Conservation (phyloP, 169 alveolate species). For the Plasmodium gonderi region DNA sequence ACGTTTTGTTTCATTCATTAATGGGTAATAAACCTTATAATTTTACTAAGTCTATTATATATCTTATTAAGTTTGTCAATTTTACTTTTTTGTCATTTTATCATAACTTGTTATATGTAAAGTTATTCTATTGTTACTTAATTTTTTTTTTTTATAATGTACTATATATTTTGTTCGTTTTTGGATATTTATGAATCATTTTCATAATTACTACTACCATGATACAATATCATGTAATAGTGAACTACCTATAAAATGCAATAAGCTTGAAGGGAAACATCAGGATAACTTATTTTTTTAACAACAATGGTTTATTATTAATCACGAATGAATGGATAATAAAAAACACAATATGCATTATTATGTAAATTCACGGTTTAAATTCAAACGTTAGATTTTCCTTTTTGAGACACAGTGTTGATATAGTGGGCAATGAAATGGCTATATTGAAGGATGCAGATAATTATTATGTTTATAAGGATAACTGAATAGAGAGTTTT, state of each 20-base stretch:
- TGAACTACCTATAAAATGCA: neutral
- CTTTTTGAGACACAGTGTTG: conserved; percentile 1
- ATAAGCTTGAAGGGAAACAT: neutral
- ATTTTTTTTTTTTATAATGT: no score
- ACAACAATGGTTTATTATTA: conserved; percentile 18
- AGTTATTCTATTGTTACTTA: neutral
- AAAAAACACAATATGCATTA: conserved; percentile 4
- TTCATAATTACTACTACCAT: neutral
- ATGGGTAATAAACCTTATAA: neutral
- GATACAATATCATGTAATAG: neutral
- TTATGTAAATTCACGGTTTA: conserved; percentile 2
- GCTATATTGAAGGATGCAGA: neutral
- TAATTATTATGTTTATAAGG: conserved; percentile 12
- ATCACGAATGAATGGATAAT: neutral
- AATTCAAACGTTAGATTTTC: neutral
- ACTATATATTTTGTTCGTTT: neutral
- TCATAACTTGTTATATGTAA: neutral
- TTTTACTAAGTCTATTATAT: neutral
- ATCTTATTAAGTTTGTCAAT: neutral
- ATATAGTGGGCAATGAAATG: conserved; percentile 4
- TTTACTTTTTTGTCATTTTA: neutral
- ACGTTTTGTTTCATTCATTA: neutral
- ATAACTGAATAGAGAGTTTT: conserved; percentile 5
- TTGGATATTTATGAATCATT: neutral
- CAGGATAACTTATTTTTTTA: neutral